phyloP scores from a whole-genome alignment of 2,329 filamentous ascomycete genomes.

The Aspergillus aculeatinus region DNA sequence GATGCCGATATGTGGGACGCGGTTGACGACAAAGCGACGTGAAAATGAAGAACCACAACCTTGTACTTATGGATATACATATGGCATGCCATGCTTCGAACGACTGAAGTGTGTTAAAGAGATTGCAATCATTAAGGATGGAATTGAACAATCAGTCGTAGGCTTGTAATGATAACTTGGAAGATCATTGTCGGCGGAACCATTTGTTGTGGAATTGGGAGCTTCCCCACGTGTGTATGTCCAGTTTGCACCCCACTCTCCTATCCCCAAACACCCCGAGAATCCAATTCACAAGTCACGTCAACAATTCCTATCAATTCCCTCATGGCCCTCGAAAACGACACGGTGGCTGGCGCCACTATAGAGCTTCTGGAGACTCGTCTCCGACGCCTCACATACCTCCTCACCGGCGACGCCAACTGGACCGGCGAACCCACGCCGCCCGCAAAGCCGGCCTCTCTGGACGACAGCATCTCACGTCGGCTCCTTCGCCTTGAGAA shows the following conservation, averaged over 20 bases:
- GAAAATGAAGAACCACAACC: neutral
- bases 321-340: constrained; percentile 36
- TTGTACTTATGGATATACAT: neutral
- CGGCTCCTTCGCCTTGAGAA: constrained; percentile 40
- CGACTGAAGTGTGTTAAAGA: neutral
- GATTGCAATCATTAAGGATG: neutral
- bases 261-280: neutral
- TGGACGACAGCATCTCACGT: constrained; percentile 41
- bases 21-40: constrained; percentile 2
- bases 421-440: constrained; percentile 41
- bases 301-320: neutral
- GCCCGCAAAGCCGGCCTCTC: constrained; percentile 33
- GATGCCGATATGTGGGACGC: constrained; percentile 5
- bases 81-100: neutral
- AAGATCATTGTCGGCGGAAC: neutral
- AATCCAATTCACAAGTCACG: neutral
- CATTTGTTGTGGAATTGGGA: neutral
- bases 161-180: neutral
- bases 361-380: constrained; percentile 47
- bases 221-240: constrained; percentile 13
- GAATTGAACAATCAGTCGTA: neutral
- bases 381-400: constrained; percentile 45
- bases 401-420: constrained; percentile 43
- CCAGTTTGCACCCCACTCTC: constrained; percentile 14
- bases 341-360: constrained; percentile 39